Percentiles rank a stretch among this genome's conserved stretches.
phyloP scores from a whole-genome alignment of 352 stramenopile genomes.

The Phytopythium aichiense region DNA sequence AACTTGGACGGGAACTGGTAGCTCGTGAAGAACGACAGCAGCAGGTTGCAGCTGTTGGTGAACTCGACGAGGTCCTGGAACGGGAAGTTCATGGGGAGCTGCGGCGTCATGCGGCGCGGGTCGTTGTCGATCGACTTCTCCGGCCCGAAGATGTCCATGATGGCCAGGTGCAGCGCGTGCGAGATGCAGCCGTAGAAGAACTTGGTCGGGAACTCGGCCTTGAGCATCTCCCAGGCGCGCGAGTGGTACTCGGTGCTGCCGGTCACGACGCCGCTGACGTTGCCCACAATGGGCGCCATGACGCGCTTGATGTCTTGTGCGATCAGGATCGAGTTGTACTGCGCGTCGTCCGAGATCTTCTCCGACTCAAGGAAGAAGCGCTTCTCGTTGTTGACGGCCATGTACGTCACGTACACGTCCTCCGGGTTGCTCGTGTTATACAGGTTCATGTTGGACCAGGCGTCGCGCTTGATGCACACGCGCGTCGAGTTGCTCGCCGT shows the following conservation, averaged over 20 bases:
- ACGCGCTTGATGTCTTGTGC: constrained; percentile 80
- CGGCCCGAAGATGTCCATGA: constrained; percentile 81
- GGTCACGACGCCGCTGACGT: constrained; percentile 71
- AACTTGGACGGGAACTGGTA: constrained; percentile 75
- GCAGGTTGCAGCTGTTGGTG: constrained; percentile 66
- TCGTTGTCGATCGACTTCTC: constrained; percentile 72
- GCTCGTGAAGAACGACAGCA: constrained; percentile 78
- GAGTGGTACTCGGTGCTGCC: constrained; percentile 73
- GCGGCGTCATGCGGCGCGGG: constrained; percentile 53
- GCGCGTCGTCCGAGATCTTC: constrained; percentile 51
- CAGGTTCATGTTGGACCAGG: constrained; percentile 76
- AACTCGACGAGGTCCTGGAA: constrained; percentile 79
- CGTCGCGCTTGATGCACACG: constrained; percentile 76
- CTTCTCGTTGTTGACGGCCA: constrained; percentile 76
- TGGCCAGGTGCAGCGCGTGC: constrained; percentile 70
- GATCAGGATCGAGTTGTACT: constrained; percentile 80
- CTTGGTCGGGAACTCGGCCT: constrained; percentile 79
- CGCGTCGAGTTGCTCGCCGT: constrained; percentile 46
- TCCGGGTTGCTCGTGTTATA: constrained; percentile 69
- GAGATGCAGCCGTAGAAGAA: constrained; percentile 87
- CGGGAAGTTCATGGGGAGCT: constrained; percentile 68
- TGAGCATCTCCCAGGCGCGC: constrained; percentile 79
- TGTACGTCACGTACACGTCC: constrained; percentile 73
- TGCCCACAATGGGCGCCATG: constrained; percentile 66
- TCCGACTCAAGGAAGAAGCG: constrained; percentile 79